phyloP scores from a whole-genome alignment of 345 rosid species.

The Fremontodendron californicum region DNA sequence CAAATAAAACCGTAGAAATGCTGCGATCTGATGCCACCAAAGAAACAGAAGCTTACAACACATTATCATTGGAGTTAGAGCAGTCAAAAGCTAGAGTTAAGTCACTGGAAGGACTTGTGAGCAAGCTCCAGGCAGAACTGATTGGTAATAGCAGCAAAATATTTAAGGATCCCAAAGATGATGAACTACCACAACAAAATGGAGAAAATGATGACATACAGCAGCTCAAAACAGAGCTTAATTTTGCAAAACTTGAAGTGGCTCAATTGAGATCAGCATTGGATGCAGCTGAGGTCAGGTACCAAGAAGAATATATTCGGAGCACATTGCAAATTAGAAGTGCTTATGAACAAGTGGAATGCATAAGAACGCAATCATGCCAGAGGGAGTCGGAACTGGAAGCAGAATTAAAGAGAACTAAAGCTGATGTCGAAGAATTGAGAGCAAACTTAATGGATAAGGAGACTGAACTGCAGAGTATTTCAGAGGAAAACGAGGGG shows the following conservation, averaged over 20 bases:
- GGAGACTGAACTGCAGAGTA: conserved; percentile 52
- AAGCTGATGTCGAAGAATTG: conserved; percentile 47
- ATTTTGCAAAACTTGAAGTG: conserved; percentile 50
- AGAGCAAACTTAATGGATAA: conserved; percentile 50
- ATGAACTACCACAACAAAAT: conserved; percentile 19
- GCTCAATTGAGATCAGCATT: conserved; percentile 60
- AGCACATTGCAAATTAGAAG: conserved; percentile 82
- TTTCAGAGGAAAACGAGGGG: conserved; percentile 45
- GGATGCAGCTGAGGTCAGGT: conserved; percentile 70
- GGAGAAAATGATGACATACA: conserved; percentile 30
- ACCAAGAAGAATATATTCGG: conserved; percentile 83
- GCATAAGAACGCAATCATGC: conserved; percentile 42
- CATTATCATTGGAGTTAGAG: conserved; percentile 59
- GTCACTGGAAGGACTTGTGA: conserved; percentile 62
- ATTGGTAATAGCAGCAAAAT: conserved; percentile 11
- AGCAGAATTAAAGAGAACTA: conserved; percentile 47
- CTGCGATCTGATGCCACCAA: conserved; percentile 55
- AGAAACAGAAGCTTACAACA: conserved; percentile 55
- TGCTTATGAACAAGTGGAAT: conserved; percentile 76
- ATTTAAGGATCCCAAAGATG: conserved; percentile 1
- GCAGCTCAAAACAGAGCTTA: conserved; percentile 55
- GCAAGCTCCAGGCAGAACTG: conserved; percentile 44
- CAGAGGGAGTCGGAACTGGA: conserved; percentile 55
- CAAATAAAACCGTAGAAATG: conserved; percentile 55
- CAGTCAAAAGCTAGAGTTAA: conserved; percentile 52